Percentiles rank a stretch among this genome's conserved stretches.
These are phyloP conservation scores for Plenodomus lindquistii DNA, from an alignment of 2,329 filamentous ascomycete genomes.

Conservation along the genomic window DNA sequence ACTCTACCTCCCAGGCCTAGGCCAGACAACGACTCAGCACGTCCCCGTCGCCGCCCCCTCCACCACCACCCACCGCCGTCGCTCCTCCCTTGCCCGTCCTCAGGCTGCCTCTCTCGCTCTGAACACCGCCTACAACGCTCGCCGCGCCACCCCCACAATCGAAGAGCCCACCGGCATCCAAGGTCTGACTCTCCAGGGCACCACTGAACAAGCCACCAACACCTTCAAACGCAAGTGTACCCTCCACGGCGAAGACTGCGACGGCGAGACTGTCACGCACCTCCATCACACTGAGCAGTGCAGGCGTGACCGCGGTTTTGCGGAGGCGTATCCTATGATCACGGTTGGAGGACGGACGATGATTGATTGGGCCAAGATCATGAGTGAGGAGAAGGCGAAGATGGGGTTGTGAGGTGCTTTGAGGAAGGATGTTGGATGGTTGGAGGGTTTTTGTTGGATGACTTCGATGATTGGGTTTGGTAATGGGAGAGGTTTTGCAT, in stretches of 20 bases:
- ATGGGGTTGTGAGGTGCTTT: not conserved
- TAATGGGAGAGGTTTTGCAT: not conserved
- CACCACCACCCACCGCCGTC: not conserved
- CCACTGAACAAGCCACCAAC: not conserved
- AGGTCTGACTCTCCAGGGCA: not conserved
- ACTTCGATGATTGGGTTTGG: not conserved
- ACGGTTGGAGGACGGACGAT: constrained; percentile 16
- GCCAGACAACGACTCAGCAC: not conserved
- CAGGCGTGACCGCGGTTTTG: constrained; percentile 11
- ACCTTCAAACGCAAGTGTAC: constrained; percentile 10
- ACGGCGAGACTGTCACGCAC: constrained; percentile 13
- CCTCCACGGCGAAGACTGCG: constrained; percentile 24
- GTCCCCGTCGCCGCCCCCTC: not conserved
- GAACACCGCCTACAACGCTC: constrained; percentile 22
- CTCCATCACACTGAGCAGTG: constrained; percentile 15
- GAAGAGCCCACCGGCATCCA: too few relatives aligned
- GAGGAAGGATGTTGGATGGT: not conserved
- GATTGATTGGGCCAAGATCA: constrained; percentile 29
- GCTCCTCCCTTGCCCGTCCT: constrained; percentile 5
- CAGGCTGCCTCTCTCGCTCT: constrained; percentile 19
- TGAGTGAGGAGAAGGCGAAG: constrained; percentile 20
- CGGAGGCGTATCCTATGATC: constrained; percentile 20
- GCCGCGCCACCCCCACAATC: not conserved
- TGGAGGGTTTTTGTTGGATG: too few relatives aligned
- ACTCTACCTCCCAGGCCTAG: constrained; percentile 3